Base-by-base conservation (phyloP, 192 early-diverging fungal species). In the Linderina pennispora region DNA sequence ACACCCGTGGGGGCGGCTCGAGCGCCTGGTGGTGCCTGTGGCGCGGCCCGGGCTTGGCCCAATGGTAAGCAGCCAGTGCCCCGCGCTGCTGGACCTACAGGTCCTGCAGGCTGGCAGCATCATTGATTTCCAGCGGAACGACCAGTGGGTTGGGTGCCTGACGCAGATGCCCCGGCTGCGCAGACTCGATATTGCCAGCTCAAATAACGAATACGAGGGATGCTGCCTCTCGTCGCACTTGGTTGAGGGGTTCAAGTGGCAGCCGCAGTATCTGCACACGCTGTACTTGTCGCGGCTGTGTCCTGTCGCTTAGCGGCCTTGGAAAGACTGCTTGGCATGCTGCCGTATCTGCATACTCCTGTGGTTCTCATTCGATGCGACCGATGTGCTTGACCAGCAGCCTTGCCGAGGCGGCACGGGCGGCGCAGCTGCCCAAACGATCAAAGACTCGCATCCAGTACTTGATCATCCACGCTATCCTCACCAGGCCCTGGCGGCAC, bases 191-290 rank as follows among this genome's bases (percentile, higher is more conserved):
- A 53, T 70, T 44, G 66, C 66, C 13, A 70, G 66, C 48, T 62
- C 66, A 22, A 70, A 70, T 43, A 57, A 70, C 36, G 55, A 62
- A 19, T 70, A 58, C 24, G 66, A 70, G 14, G 66, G 66, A 4
- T 70, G 66, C 28, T 39, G 55, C 19, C 42, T 70, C 19, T 43
- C 60, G 6, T 28, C 50, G 0, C 38, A 25, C 6, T 43, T 70
- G 23, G 66, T 44, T 2, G 48, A 59, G 1, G 35, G 7, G 1
- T 28, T 50, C 33, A 32, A 32, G 34, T 70, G 66, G 66, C 31
- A 23, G 9, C 33, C 54, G 14, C 55, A 13, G 7, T 40, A 34
- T 46, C 40, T 70, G 3, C 59, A 48, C 19, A 61, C 59, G 4
- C 40, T 70, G 21, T 70, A 70, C 26, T 20, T 53, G 17, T 70